Conservation (phyloP, 768 basidiomycete species). For the Asterophora lycoperdoides region DNA sequence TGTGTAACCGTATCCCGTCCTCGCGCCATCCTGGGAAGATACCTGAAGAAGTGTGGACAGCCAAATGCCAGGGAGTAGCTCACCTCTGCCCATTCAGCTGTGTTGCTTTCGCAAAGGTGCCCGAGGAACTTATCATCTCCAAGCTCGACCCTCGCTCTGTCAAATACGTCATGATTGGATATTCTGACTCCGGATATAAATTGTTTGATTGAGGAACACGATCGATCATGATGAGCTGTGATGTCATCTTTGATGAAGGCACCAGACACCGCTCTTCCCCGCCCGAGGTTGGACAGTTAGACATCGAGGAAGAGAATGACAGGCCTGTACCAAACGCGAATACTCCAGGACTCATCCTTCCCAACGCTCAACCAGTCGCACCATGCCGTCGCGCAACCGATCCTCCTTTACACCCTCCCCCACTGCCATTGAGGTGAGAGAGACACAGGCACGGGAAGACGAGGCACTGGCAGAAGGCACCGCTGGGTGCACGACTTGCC, state of each 20-base stretch:
- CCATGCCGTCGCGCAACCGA: neutral
- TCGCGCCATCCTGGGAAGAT: no score
- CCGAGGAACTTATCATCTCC: no score
- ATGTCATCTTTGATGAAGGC: constrained; percentile 23
- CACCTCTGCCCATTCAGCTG: constrained; percentile 26
- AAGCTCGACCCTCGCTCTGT: no score
- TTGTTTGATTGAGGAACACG: no score
- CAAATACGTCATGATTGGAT: no score
- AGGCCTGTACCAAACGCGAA: neutral
- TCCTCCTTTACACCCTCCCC: neutral
- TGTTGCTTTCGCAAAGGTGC: constrained; percentile 25
- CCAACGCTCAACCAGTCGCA: neutral
- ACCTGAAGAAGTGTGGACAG: no score
- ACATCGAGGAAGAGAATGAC: no score
- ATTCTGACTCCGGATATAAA: no score
- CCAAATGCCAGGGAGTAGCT: constrained; percentile 16
- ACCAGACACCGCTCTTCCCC: constrained; percentile 3
- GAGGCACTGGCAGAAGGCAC: neutral
- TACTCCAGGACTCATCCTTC: neutral
- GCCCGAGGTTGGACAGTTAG: no score
- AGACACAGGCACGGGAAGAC: neutral
- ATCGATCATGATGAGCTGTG: constrained; percentile 3
- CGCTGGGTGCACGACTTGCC: neutral
- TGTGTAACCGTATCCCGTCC: no score
- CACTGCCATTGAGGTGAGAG: neutral